These are phyloP conservation scores for Daldinia caldariorum DNA, from an alignment of 495 filamentous ascomycete genomes.

Conservation along the genomic window DNA sequence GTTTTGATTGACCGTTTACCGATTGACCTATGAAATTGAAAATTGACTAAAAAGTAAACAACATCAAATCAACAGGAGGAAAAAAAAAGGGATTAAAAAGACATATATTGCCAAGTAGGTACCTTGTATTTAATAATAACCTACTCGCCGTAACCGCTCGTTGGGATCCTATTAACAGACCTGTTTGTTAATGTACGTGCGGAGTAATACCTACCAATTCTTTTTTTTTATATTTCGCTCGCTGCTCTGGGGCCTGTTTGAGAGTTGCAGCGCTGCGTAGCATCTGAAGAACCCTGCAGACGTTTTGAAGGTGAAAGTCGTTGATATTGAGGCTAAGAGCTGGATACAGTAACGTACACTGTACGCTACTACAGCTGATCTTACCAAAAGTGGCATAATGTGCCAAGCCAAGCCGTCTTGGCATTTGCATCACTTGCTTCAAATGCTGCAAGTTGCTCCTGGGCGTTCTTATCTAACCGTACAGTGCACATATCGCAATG, in stretches of 20 bases:
- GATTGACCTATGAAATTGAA: neutral
- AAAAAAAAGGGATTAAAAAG: neutral
- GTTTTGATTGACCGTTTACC: neutral
- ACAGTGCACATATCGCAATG: neutral
- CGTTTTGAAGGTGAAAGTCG: neutral
- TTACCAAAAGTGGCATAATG: constrained; percentile 14
- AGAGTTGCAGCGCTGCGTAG: constrained; percentile 29
- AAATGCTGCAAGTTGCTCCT: constrained; percentile 20
- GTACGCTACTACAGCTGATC: constrained; percentile 23
- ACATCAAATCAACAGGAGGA: neutral
- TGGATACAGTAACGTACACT: constrained; percentile 24
- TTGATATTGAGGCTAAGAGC: constrained; percentile 28
- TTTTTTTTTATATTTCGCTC: constrained; percentile 9
- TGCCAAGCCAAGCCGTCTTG: constrained; percentile 34
- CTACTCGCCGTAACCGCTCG: neutral
- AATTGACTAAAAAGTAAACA: neutral
- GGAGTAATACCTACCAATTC: too few species aligned
- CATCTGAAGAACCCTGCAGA: constrained; percentile 28
- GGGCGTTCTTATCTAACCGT: neutral
- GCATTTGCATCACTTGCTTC: constrained; percentile 28
- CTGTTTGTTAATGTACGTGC: neutral
- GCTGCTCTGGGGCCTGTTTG: constrained; percentile 34
- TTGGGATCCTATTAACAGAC: constrained; percentile 4
- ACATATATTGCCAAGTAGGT: neutral
- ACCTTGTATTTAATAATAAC: neutral